Conservation (phyloP, 2,329 filamentous ascomycete genomes). For the Sclerotinia glacialis region DNA sequence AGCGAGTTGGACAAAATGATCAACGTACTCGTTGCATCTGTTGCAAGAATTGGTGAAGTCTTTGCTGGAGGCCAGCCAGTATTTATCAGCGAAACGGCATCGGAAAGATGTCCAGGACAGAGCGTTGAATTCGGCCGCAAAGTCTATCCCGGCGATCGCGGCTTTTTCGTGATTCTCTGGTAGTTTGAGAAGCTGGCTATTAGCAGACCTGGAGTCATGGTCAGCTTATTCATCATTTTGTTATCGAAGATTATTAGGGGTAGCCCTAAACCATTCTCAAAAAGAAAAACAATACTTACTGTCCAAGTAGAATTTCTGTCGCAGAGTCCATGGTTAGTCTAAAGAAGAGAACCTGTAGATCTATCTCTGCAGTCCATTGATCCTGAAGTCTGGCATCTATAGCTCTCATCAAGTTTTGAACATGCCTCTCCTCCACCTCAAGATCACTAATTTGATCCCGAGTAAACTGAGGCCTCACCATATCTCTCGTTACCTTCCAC, state of each 20-base stretch:
- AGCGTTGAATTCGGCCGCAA: conserved; percentile 1
- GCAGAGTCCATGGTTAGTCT: conserved; percentile 40
- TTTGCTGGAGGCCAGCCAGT: conserved; percentile 39
- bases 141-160: neutral
- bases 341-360: conserved; percentile 61
- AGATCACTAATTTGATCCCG: conserved; percentile 60
- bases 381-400: conserved; percentile 14
- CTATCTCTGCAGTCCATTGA: conserved; percentile 42
- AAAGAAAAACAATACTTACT: conserved; percentile 43
- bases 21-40: conserved; percentile 46
- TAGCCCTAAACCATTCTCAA: neutral
- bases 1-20: conserved; percentile 41
- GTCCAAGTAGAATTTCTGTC: conserved; percentile 51
- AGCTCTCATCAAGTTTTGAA: conserved; percentile 45
- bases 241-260: neutral
- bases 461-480: conserved; percentile 52
- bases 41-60: conserved; percentile 32
- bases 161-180: neutral
- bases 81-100: conserved; percentile 17
- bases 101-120: neutral
- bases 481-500: conserved; percentile 33
- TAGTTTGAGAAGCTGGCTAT: neutral
- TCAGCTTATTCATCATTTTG: neutral
- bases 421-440: conserved; percentile 55
- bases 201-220: neutral